phyloP scores from a whole-genome alignment of 768 basidiomycete species.

The Mrakia hoshinonis region DNA sequence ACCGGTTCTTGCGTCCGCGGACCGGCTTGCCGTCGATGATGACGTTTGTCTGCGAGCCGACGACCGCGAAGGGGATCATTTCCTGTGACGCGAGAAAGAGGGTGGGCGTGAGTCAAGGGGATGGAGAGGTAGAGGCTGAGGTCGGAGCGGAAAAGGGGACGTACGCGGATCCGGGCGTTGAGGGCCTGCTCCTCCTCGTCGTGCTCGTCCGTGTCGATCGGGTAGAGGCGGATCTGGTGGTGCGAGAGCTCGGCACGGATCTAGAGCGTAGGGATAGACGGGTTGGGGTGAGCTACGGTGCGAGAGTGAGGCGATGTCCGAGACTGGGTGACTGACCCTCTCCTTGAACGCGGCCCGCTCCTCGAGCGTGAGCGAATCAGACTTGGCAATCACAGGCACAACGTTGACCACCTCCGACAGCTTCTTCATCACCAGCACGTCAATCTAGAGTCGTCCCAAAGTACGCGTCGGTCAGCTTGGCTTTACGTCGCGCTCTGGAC shows the following conservation, averaged over 20 bases:
- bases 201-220: constrained; percentile 91
- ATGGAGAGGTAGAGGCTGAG: background rate
- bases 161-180: constrained; percentile 79
- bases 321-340: constrained; percentile 67
- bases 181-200: constrained; percentile 85
- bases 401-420: constrained; percentile 98
- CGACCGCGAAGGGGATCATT: constrained; percentile 93
- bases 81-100: constrained; percentile 47
- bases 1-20: constrained; percentile 91
- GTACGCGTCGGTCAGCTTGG: too few species aligned
- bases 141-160: constrained; percentile 36
- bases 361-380: constrained; percentile 84
- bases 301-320: too few species aligned
- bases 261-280: constrained; percentile 42
- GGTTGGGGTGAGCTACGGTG: background rate
- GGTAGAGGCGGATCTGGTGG: constrained; percentile 89
- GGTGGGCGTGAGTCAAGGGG: background rate
- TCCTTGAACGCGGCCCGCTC: constrained; percentile 89
- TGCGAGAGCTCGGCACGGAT: constrained; percentile 86
- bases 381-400: constrained; percentile 97
- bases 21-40: constrained; percentile 93
- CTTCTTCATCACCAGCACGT: constrained; percentile 98
- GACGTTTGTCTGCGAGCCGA: constrained; percentile 92
- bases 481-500: background rate
- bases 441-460: constrained; percentile 51